Evolutionary conservation across 495 filamentous ascomycete genomes (phyloP).

Genomic region (Thermothielavioides terrestris): DNA sequence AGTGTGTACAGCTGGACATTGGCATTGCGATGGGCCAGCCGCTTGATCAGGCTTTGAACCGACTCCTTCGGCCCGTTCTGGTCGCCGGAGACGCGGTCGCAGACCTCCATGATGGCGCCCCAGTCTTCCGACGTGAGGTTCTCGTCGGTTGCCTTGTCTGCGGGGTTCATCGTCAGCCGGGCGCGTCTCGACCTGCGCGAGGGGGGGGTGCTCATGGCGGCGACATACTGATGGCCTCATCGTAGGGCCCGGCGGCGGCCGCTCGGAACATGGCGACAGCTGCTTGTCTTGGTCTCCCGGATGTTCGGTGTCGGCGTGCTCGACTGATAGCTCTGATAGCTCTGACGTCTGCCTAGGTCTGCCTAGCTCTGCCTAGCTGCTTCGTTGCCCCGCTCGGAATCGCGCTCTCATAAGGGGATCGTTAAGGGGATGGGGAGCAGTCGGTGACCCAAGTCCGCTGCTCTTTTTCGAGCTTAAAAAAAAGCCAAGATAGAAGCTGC

Average conservation of each 20-base stretch:
- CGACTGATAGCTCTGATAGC: not conserved
- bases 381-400: not conserved
- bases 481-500: not conserved
- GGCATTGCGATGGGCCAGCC: slow-evolving; percentile 91
- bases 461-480: too few relatives aligned
- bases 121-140: slow-evolving; percentile 97
- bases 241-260: slow-evolving; percentile 42
- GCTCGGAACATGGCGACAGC: slow-evolving; percentile 42
- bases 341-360: not conserved
- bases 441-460: too few relatives aligned
- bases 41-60: slow-evolving; percentile 89
- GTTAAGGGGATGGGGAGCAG: too few relatives aligned
- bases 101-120: slow-evolving; percentile 97
- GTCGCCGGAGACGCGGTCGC: slow-evolving; percentile 69
- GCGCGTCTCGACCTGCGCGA: not conserved
- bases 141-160: slow-evolving; percentile 97
- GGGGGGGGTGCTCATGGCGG: too few relatives aligned
- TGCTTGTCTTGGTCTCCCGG: not conserved
- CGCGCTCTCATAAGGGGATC: too few relatives aligned
- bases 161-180: slow-evolving; percentile 4
- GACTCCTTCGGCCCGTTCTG: slow-evolving; percentile 73
- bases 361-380: too few relatives aligned
- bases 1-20: slow-evolving; percentile 99
- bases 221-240: slow-evolving; percentile 43
- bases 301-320: not conserved